Evolutionary conservation across 129 eudicot species (phyloP).

Genomic region (Silybum marianum): DNA sequence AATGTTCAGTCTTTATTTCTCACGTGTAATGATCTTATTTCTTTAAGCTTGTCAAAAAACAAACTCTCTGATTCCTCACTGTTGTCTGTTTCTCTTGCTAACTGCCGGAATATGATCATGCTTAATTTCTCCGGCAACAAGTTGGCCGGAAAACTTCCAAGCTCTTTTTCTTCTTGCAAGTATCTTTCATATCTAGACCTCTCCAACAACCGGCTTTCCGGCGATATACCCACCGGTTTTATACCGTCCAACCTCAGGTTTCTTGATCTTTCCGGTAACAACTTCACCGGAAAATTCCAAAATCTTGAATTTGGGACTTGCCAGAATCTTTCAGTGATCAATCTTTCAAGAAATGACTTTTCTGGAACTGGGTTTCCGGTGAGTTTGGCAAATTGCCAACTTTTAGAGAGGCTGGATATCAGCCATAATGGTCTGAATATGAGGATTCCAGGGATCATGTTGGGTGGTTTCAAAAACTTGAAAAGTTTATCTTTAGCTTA

Average conservation of each 20-base stretch:
- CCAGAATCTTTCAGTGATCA: slow-evolving; percentile 55
- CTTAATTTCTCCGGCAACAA: slow-evolving; percentile 65
- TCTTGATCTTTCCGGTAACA: slow-evolving; percentile 74
- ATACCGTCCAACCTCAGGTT: slow-evolving; percentile 24
- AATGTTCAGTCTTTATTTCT: slow-evolving; percentile 38
- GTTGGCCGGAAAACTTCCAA: slow-evolving; percentile 50
- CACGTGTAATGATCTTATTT: slow-evolving; percentile 41
- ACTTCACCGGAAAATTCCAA: slow-evolving; percentile 56
- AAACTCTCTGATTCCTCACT: slow-evolving; percentile 56
- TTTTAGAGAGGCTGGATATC: slow-evolving; percentile 51
- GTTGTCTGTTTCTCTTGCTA: slow-evolving; percentile 44
- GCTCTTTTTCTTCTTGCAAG: slow-evolving; percentile 52
- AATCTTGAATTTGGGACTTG: slow-evolving; percentile 57
- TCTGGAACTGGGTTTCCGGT: slow-evolving; percentile 58
- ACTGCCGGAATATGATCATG: slow-evolving; percentile 57
- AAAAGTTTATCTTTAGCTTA: slow-evolving; percentile 53
- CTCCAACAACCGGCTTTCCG: slow-evolving; percentile 47
- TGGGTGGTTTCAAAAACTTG: slow-evolving; percentile 53
- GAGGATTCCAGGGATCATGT: slow-evolving; percentile 58
- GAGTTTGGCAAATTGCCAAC: slow-evolving; percentile 57
- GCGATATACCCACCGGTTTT: slow-evolving; percentile 45
- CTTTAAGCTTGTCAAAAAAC: slow-evolving; percentile 54
- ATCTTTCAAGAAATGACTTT: slow-evolving; percentile 54
- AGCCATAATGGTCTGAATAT: slow-evolving; percentile 54
- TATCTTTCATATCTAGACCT: slow-evolving; percentile 52